phyloP scores from a whole-genome alignment of 148 eudicot species.

The Rhododendron henanense region DNA sequence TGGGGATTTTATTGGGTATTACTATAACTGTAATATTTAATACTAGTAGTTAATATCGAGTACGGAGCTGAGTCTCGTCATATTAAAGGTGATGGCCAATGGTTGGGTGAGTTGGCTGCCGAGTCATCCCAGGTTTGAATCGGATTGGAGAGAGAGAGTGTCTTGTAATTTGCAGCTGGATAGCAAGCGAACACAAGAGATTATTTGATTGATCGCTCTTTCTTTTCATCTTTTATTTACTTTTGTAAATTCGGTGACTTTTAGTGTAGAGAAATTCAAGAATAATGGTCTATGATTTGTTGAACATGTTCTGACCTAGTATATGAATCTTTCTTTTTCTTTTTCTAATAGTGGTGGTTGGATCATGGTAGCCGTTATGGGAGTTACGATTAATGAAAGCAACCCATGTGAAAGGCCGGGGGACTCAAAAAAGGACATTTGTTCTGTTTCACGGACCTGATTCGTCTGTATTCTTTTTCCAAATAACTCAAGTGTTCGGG shows the following conservation, averaged over 20 bases:
- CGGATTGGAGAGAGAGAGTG: constrained; percentile 18
- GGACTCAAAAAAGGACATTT: neutral
- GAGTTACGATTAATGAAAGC: neutral
- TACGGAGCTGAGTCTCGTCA: constrained; percentile 30
- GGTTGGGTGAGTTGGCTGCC: constrained; percentile 35
- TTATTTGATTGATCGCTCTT: neutral
- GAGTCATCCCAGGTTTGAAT: constrained; percentile 60
- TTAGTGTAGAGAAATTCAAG: constrained; percentile 7
- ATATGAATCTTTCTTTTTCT: neutral
- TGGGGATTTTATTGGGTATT: constrained; percentile 3
- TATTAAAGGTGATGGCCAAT: constrained; percentile 42
- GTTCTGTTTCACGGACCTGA: constrained; percentile 4
- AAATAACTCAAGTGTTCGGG: too few relatives aligned
- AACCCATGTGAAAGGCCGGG: neutral
- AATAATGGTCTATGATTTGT: neutral
- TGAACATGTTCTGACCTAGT: neutral
- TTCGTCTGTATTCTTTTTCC: neutral
- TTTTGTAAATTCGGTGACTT: constrained; percentile 9
- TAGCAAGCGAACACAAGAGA: neutral
- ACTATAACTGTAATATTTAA: neutral
- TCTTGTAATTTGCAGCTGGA: neutral
- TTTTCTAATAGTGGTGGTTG: neutral
- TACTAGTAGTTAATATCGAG: neutral
- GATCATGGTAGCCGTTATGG: constrained; percentile 4
- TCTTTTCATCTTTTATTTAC: neutral